phyloP scores from a whole-genome alignment of 192 early-diverging fungal genomes.

The Coemansia interrupta region DNA sequence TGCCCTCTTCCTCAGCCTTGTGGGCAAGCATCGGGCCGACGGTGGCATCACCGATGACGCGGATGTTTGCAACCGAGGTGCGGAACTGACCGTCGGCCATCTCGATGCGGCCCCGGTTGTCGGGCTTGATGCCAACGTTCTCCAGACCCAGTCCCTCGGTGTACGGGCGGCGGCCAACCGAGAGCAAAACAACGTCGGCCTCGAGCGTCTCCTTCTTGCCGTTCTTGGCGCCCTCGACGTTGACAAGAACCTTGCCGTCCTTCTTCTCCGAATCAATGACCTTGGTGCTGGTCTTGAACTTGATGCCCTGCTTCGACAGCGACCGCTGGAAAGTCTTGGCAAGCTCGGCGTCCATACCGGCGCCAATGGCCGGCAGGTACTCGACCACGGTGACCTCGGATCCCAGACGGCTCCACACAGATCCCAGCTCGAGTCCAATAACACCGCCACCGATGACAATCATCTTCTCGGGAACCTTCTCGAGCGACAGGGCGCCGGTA shows the following conservation, averaged over 20 bases:
- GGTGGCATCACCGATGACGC: conserved; percentile 96
- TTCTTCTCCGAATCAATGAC: conserved; percentile 81
- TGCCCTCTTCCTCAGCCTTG: conserved; percentile 99
- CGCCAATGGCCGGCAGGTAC: conserved; percentile 87
- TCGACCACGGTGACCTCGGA: conserved; percentile 94
- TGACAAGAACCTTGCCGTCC: conserved; percentile 84
- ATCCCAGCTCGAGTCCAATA: conserved; percentile 97
- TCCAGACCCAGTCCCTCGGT: conserved; percentile 90
- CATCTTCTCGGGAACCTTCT: conserved; percentile 96
- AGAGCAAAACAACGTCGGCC: conserved; percentile 88
- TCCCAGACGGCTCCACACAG: conserved; percentile 95
- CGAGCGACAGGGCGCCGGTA: conserved; percentile 93
- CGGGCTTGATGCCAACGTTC: conserved; percentile 84
- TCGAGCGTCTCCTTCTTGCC: conserved; percentile 76
- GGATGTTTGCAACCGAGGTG: conserved; percentile 83
- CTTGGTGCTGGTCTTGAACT: conserved; percentile 98
- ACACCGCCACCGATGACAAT: conserved; percentile 98
- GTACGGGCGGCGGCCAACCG: conserved; percentile 92
- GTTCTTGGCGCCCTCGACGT: conserved; percentile 85
- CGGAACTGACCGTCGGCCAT: conserved; percentile 71
- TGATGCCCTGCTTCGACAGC: conserved; percentile 92
- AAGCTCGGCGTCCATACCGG: conserved; percentile 94
- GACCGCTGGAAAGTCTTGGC: conserved; percentile 91
- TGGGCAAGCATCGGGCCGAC: conserved; percentile 98
- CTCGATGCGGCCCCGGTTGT: conserved; percentile 82